These are phyloP conservation scores for Amanita jacksonii DNA, from an alignment of 768 basidiomycete species.

Conservation along the genomic window DNA sequence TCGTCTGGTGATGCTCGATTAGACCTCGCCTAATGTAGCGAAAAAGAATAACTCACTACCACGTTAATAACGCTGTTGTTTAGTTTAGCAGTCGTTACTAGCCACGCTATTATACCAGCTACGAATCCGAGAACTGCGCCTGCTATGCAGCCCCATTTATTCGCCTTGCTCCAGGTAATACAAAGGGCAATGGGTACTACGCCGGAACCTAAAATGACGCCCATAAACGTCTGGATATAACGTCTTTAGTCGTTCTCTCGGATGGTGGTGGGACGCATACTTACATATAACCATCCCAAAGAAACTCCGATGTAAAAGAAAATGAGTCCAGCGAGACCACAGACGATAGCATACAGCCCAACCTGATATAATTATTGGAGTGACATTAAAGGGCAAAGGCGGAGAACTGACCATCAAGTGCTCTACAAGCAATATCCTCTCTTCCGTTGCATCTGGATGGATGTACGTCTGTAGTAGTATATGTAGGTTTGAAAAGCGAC, in stretches of 20 bases:
- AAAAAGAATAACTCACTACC: constrained; percentile 28
- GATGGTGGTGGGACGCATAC: constrained; percentile 18
- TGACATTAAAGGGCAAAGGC: neutral
- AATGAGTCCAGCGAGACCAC: constrained; percentile 75
- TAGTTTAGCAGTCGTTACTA: constrained; percentile 65
- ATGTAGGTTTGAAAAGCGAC: neutral
- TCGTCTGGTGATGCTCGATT: constrained; percentile 14
- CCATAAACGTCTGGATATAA: constrained; percentile 66
- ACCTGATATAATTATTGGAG: constrained; percentile 31
- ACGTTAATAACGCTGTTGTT: constrained; percentile 69
- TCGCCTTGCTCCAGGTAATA: constrained; percentile 80
- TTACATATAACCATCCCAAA: constrained; percentile 93
- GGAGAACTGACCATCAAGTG: constrained; percentile 45
- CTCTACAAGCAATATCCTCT: constrained; percentile 58
- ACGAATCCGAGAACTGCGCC: constrained; percentile 65
- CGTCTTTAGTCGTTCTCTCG: neutral
- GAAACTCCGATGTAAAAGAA: constrained; percentile 89
- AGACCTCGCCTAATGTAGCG: neutral
- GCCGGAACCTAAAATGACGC: constrained; percentile 74
- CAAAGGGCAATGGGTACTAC: constrained; percentile 84
- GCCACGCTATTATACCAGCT: constrained; percentile 72
- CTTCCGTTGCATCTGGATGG: constrained; percentile 72
- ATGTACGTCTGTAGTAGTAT: constrained; percentile 42
- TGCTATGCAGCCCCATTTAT: constrained; percentile 74
- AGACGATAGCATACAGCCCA: constrained; percentile 59